phyloP scores from a whole-genome alignment of 371 early-diverging fungal genomes.

The Mucor lusitanicus region DNA sequence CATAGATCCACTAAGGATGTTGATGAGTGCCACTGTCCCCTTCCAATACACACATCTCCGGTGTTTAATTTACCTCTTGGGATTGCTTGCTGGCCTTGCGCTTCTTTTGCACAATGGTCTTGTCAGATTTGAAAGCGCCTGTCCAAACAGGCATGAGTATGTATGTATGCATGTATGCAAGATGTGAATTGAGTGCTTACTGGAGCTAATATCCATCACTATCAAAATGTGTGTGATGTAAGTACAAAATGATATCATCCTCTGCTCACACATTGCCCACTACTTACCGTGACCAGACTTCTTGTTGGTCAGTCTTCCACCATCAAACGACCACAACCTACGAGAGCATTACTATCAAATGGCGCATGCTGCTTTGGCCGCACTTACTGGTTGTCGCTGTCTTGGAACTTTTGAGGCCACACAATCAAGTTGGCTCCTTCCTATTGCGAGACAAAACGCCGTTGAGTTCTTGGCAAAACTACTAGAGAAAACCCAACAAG shows the following conservation, averaged over 20 bases:
- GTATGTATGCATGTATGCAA: no score
- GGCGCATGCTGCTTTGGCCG: background rate
- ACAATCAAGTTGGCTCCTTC: slow-evolving; percentile 50
- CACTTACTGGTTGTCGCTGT: slow-evolving; percentile 51
- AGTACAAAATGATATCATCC: background rate
- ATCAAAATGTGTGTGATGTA: background rate
- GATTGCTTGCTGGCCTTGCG: slow-evolving; percentile 36
- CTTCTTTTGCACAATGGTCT: slow-evolving; percentile 48
- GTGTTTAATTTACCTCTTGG: slow-evolving; percentile 52
- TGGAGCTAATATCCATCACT: slow-evolving; percentile 46
- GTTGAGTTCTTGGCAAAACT: background rate
- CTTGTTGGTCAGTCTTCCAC: slow-evolving; percentile 46
- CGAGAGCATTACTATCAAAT: background rate
- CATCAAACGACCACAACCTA: slow-evolving; percentile 46
- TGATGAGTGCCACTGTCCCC: no score
- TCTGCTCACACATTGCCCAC: background rate
- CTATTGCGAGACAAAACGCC: slow-evolving; percentile 15
- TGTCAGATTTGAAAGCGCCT: slow-evolving; percentile 54
- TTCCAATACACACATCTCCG: no score
- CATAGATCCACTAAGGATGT: slow-evolving; percentile 53
- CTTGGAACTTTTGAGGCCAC: slow-evolving; percentile 56
- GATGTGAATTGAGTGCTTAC: slow-evolving; percentile 17
- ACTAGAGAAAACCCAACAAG: background rate
- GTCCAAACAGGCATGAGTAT: background rate
- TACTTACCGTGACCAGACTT: slow-evolving; percentile 51